Evolutionary conservation across 192 early-diverging fungal genomes (phyloP), one percentile per base, ranked within the genome.

Genomic region (Backusella tarrabulga): DNA sequence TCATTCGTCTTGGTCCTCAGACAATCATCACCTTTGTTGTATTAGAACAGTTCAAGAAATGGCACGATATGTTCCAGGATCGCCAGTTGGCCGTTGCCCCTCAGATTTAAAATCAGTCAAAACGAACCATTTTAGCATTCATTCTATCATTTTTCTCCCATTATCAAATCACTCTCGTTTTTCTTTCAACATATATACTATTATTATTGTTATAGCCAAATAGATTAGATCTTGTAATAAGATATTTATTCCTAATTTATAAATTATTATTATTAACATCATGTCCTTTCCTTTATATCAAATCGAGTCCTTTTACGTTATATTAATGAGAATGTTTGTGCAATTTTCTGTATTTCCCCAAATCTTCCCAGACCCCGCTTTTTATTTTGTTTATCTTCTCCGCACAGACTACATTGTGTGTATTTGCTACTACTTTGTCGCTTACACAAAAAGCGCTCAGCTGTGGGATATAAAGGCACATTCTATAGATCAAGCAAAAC

Each of bases 1-100:
- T 92, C 82, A 79, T 92, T 38, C 87, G 95, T 69, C 86, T 96
- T 36, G 92, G 92, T 0, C 95, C 95, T 34, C 95, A 96, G 68
- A 94, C 93, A 34, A 92, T 94, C 36, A 85, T 93, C 23, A 95
- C 93, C 0, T 94, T 96, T 80, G 87, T 94, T 42, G 88, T 94
- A 40, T 81, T 96, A 11, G 95, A 96, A 76, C 88, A 92, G 75
- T 86, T 93, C 77, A 89, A 87, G 67, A 79, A 70, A 56, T 74
- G 72, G 72, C 50, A 44, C 12, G 72, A 74, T 50, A 54, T 74
- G 29, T 8, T 74, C 34, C 34, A 74, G 32, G 34, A 74, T 34
- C 46, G 34, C 6, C 17, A 54, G 29, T 23, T 74, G 34, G n/a
- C 72, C 23, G 54, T 34, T 74, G 72, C 54, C 41, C 67, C 54